Base-by-base conservation (phyloP, 306 rosid genomes). In the Cyclanthera cordifolia region DNA sequence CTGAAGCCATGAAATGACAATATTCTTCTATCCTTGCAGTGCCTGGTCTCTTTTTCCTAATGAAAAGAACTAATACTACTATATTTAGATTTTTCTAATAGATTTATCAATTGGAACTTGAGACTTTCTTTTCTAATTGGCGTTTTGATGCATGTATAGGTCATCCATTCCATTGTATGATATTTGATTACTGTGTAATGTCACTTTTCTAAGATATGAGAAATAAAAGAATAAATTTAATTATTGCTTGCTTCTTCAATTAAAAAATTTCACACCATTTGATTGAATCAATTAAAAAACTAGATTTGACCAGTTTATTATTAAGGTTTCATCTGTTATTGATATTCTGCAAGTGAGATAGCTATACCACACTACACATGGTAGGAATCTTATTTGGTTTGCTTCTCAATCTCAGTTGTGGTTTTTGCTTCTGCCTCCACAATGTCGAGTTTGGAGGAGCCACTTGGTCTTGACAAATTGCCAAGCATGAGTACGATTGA, bases 381-480 rank as follows among this genome's bases (percentile, higher is more conserved):
- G 7, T 34, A 52, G 23, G 45, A 9, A 55, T 41, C 41, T 37
- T 65, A 3, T 16, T 57, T 73, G 7, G 72, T 56, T 72, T 61
- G 12, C 30, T 28, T 53, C 30, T 41, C 63, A 70, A 45, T 37
- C 69, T 74, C 82, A 85, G 96, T 88, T 87, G 74, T 46, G 78
- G 50, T 53, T 60, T 46, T 56, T 46, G 47, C 77, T 53, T 74
- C 75, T 30, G 28, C 76, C 63, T 79, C 72, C 60, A 79, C 71
- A 67, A 90, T 90, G 97, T 90, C 97, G 24, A 90, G 97, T 73
- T 79, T 90, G 91, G 93, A 88, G 84, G 89, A 90, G 79, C 95
- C 95, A 39, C 93, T 90, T 60, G 95, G 89, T 79, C 74, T 83
- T 83, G 93, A 90, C 83, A 90, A 90, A 74, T 70, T 90, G 81